Evolutionary conservation across 1,139 yeast genomes (phyloP), one percentile per base, ranked within the genome.

Genomic region (Scheffersomyces cryptocercus): DNA sequence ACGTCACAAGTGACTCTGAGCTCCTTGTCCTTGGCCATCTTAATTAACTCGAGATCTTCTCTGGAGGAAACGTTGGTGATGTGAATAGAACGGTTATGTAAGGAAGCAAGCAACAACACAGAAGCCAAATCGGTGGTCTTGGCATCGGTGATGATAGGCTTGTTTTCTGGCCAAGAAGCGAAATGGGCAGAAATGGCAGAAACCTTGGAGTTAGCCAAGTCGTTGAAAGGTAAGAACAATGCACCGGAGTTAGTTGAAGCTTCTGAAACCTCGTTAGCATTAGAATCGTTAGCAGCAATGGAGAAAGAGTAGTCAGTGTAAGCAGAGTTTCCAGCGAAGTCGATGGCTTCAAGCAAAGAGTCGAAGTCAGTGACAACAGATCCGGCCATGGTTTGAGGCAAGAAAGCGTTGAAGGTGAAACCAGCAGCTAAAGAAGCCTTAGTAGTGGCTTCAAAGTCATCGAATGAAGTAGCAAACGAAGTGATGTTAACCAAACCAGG

Each of bases 131-230:
- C 95, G 37, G 97, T 88, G 28, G 95, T 84, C 64, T 82, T 84
- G 38, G 98, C 97, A 68, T 93, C 97, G 38, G 97, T 89, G 53
- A 91, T 79, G 51, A 93, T 87, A 50, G 95, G 95, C 73, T 89
- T 90, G 60, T 69, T 68, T 43, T 77, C 74, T 43, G 97, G 97
- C 97, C 97, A 91, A 37, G 82, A 71, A 51, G 84, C 81, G 56
- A 90, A 84, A 57, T 89, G 95, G 35, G 86, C 78, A 33, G 96
- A 82, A 39, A 89, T 84, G 29, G 86, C 75, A 20, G 91, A 79
- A 42, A 91, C 88, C 59, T 85, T 85, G 54, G 81, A 77, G 59
- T 77, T 74, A 41, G 83, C 78, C 60, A 86, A 79, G 52, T 84
- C 88, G 62, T 83, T 84, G 71, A 87, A 85, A 46, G 96, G 93